A percentile compares a stretch with the other conserved stretches of the same genome.
Evolutionary conservation across 2,329 filamentous ascomycete genomes (phyloP).

Genomic region (Amylocarpus encephaloides): DNA sequence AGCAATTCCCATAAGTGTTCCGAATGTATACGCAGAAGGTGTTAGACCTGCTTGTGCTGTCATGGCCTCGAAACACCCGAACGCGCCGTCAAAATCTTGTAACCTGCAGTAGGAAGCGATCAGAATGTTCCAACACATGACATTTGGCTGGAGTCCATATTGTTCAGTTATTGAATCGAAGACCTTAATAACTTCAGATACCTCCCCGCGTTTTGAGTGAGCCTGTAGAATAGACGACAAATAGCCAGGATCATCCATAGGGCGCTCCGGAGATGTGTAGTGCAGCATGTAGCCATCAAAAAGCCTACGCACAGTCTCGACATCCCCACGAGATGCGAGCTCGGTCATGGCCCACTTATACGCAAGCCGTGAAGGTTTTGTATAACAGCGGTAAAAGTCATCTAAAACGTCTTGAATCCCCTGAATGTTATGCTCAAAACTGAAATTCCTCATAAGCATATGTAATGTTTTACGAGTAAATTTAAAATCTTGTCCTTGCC

Average conservation of each 20-base stretch:
- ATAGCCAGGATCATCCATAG: conserved; percentile 17
- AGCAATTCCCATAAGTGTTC: conserved; percentile 66
- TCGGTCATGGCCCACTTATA: conserved; percentile 33
- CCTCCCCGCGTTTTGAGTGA: conserved; percentile 62
- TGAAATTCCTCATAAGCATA: conserved; percentile 29
- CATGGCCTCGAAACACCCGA: conserved; percentile 58
- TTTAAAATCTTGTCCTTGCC: conserved; percentile 7
- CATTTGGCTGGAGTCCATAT: conserved; percentile 51
- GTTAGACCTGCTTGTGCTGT: conserved; percentile 36
- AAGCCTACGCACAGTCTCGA: conserved; percentile 36
- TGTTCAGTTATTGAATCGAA: conserved; percentile 55
- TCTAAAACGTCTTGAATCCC: conserved; percentile 35
- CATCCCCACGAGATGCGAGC: conserved; percentile 42
- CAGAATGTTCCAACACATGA: conserved; percentile 67
- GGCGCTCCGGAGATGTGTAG: neutral
- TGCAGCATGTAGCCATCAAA: conserved; percentile 35
- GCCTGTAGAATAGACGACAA: conserved; percentile 61
- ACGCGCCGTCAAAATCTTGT: conserved; percentile 59
- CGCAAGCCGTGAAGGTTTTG: conserved; percentile 24
- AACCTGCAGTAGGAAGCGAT: conserved; percentile 63
- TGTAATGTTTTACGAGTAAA: conserved; percentile 24
- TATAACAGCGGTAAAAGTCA: conserved; percentile 31
- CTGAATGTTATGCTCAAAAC: conserved; percentile 26
- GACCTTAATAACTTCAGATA: conserved; percentile 49
- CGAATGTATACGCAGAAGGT: conserved; percentile 61